Base-by-base conservation (phyloP, 2,329 filamentous ascomycete species). In the Pyricularia grisea region DNA sequence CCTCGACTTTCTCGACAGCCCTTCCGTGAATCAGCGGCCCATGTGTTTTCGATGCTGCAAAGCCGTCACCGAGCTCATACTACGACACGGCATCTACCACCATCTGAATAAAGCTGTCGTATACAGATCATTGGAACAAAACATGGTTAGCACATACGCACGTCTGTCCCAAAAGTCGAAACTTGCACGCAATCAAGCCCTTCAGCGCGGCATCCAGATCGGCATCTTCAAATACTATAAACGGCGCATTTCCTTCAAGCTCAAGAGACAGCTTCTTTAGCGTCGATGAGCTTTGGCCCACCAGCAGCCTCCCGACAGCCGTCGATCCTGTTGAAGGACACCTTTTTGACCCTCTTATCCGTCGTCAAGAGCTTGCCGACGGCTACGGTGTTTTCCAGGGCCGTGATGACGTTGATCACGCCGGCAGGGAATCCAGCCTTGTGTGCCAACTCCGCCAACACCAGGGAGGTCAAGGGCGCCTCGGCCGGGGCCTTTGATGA, bases 401-500 rank as follows among this genome's bases (percentile, higher is more conserved):
- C 70, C 20, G 71, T 68, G 67, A 64, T 60, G 20, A 72, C 70
- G 50, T 72, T 67, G 36, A 92, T 82, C 1, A 90, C 87, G 31
- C 88, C 88, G 69, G 86, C 84, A 11, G 90, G 90, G 42, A 92
- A 86, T 4, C 90, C 90, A 1, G 90, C 90, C 23, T 87, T 82
- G 69, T 85, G 80, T 0, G 86, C 87, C 36, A 92, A 82, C 74
- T 90, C 87, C 1, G 87, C 86, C 14, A 92, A 78, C 0, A 89
- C 89, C 61, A 89, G 87, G 3, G 87, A 85, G 55, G 88, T 90
- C 75, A 90, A 88, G 0, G 90, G 90, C 0, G 90, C 91, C 78
- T 92, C 89, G 23, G 85, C 84, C 0, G 90, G 88, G n/a, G 88
- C 87, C 78, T n/a, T 92, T 92, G 67, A 86, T 85, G 4, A 92